These are phyloP conservation scores for Rubia peregrina DNA, from an alignment of 305 asterid species.

Conservation along the genomic window DNA sequence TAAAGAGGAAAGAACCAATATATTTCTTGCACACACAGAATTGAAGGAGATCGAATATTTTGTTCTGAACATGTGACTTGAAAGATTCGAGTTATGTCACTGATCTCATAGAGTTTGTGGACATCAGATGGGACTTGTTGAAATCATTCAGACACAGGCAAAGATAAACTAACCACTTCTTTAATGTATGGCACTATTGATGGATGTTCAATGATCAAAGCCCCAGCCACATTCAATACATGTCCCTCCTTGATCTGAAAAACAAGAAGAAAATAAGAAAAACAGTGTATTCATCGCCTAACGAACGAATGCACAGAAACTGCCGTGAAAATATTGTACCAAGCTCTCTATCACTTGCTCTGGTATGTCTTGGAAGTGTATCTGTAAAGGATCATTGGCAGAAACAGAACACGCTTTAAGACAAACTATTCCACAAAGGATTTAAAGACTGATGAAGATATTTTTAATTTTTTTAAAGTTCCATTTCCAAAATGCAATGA, in stretches of 20 bases:
- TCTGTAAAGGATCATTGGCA: conserved; percentile 40
- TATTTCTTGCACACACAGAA: not conserved
- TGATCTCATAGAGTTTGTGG: not conserved
- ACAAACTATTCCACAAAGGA: not conserved
- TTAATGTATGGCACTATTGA: conserved; percentile 65
- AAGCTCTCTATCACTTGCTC: conserved; percentile 56
- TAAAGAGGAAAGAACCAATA: not conserved
- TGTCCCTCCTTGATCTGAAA: conserved; percentile 70
- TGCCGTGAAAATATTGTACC: conserved; percentile 32
- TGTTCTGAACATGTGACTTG: not conserved
- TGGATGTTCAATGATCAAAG: conserved; percentile 85
- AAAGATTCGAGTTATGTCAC: not conserved
- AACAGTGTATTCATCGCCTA: not conserved
- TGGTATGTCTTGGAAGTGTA: conserved; percentile 72
- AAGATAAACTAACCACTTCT: conserved; percentile 55
- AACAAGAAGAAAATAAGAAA: conserved; percentile 5
- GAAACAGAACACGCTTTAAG: not conserved
- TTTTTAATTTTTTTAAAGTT: not conserved
- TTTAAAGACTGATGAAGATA: not conserved
- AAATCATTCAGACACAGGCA: conserved; percentile 6
- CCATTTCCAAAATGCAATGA: not conserved
- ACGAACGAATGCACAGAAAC: conserved; percentile 6
- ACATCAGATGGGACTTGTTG: not conserved
- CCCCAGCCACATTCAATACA: conserved; percentile 91
- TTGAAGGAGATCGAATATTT: too few relatives aligned